phyloP scores from a whole-genome alignment of 176 grass and related monocot species.

The Musa schizocarpa region DNA sequence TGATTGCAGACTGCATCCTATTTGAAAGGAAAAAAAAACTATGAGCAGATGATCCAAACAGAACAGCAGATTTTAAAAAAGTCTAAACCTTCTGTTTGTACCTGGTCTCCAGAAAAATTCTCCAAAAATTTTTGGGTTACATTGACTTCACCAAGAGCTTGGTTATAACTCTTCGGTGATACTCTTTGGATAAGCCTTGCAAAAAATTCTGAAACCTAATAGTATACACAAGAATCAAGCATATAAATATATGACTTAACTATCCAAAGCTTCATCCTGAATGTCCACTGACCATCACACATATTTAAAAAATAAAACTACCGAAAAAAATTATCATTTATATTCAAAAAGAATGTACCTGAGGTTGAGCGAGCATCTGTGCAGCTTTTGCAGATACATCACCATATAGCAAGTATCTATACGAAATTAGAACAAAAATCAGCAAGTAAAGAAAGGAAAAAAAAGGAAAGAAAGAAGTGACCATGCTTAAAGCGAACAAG shows the following conservation, averaged over 20 bases:
- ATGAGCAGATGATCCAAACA: neutral
- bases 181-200: slow-evolving; percentile 86
- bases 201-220: slow-evolving; percentile 75
- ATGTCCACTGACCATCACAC: neutral
- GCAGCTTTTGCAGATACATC: slow-evolving; percentile 89
- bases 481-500: neutral
- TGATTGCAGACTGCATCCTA: neutral
- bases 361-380: slow-evolving; percentile 61
- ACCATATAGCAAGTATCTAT: slow-evolving; percentile 86
- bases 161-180: slow-evolving; percentile 89
- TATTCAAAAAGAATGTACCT: slow-evolving; percentile 34
- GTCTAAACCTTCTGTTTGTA: slow-evolving; percentile 14
- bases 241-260: slow-evolving; percentile 2
- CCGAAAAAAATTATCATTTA: neutral
- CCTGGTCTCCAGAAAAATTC: slow-evolving; percentile 96
- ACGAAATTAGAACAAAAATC: slow-evolving; percentile 15
- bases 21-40: neutral
- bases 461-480: neutral
- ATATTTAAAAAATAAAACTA: neutral
- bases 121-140: slow-evolving; percentile 93
- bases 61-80: neutral
- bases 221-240: slow-evolving; percentile 8
- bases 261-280: neutral
- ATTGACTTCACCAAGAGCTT: slow-evolving; percentile 90
- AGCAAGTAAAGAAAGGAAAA: neutral